Evolutionary conservation across 345 rosid genomes (phyloP), one percentile per base, ranked within the genome.

Genomic region (Camelina hispida): DNA sequence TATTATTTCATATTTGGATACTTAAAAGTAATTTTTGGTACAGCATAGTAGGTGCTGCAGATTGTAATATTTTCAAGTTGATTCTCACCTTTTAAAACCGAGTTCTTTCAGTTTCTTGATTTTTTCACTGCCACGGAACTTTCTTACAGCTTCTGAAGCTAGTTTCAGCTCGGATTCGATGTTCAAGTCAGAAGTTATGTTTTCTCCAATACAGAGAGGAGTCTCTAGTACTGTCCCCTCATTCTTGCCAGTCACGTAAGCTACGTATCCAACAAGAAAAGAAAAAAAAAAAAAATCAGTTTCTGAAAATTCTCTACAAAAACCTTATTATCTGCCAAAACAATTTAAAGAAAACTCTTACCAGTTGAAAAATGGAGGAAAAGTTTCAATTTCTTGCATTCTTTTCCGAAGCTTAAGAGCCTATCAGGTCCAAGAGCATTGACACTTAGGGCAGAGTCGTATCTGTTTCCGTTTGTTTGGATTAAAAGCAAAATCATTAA

Each of bases 301-400:
- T 11, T 60, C 40, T 22, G 7, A 55, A 17, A 17, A 16, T 56
- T 56, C 5, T 56, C 8, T 75, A 77, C 3, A 78, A 61, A 79
- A 2, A 70, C 1, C 23, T 9, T 59, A 2, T 3, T 81, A 35
- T 4, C 48, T 2, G 15, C 6, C 69, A 47, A 1, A 47, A 66
- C 22, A 34, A 34, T 0, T 6, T 6, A 32, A 32, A 35, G 8
- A 18, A 11, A 51, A 17, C 5, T 54, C 83, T 48, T 22, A 92
- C 94, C 92, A 6, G 93, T 92, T 32, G 97, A 88, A n/a, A 85
- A 81, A 28, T 90, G 90, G 64, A 84, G 74, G 23, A 86, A 77
- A 0, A 87, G 71, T 50, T 68, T 55, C 9, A 81, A 42, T 12
- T 82, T 83, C 25, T 40, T 18, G 71, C 92, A 86, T 58, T 51